Evolutionary conservation across 202 grass and related monocot species (phyloP), one percentile per base, ranked within the genome.

Genomic region (Carex sylvatica): DNA sequence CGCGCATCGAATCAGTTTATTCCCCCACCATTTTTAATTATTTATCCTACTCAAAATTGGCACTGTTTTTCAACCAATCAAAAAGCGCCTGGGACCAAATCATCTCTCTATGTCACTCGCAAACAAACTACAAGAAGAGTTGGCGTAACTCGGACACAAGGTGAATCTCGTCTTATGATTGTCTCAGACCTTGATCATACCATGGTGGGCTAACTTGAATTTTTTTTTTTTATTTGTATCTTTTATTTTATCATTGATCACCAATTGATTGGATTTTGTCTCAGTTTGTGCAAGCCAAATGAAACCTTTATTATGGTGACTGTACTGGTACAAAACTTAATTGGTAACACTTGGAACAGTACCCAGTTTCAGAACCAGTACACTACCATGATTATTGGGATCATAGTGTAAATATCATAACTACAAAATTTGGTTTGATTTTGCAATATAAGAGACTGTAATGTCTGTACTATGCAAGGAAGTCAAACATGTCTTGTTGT

Each of bases 161-260:
- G 46, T 49, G 11, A 49, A 11, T 49, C 46, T 0, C 86, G 95
- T 31, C 95, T 98, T 56, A 95, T 98, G 92, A 85, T 98, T 36
- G 92, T 98, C 85, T 98, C 95, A 42, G 95, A 95, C 73, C 92
- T 98, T 52, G 92, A 98, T 61, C 87, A 98, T 81, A 95, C 95
- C 31, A 95, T 98, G 95, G 95, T 98, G 18, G 16, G 65, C 79
- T 54, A 51, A 76, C 61, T 73, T 83, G 1, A 80, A 42, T 80
- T 24, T 3, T 3, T 66, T 22, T 61, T 42, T 19, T 77, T 9
- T 75, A 36, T 42, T 64, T 85, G 76, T 11, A 4, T 14, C 35
- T 16, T 63, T 78, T 35, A 78, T 33, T 77, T 78, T 78, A 52
- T 58, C 11, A 9, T 11, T 22, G n/a, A 70, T 70, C 67, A 22